A percentile compares a stretch with the other conserved stretches of the same genome.
Conservation (phyloP, 1,284 basidiomycete species). For the Sporisorium graminicola region DNA sequence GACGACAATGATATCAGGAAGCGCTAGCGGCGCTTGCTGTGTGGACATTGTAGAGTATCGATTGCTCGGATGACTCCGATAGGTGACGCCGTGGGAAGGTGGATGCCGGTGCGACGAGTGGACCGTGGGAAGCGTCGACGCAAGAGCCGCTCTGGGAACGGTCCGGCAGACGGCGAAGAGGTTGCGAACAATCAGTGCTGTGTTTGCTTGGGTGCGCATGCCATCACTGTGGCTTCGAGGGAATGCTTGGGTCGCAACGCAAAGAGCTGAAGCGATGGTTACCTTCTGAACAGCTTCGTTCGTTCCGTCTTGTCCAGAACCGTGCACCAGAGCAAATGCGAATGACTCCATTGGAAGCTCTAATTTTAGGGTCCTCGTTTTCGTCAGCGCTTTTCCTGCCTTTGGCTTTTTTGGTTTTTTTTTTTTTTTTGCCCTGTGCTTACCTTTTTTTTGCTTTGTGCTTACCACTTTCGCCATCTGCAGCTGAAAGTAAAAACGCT, state of each 20-base stretch:
- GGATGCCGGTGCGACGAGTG: neutral
- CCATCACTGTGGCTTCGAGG: conserved; percentile 14
- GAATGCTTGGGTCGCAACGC: neutral
- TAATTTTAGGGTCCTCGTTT: neutral
- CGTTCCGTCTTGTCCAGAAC: no score
- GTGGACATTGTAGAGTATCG: conserved; percentile 18
- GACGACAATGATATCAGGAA: conserved; percentile 63
- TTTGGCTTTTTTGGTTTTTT: neutral
- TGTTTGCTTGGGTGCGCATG: conserved; percentile 13
- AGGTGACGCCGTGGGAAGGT: neutral
- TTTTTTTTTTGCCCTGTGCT: neutral
- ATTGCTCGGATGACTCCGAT: neutral
- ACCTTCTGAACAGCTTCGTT: neutral
- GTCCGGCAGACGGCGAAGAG: conserved; percentile 6
- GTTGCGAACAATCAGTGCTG: neutral
- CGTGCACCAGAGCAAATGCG: neutral
- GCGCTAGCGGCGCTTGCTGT: conserved; percentile 15
- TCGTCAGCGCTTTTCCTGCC: neutral
- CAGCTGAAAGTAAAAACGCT: no score
- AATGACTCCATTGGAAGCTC: neutral
- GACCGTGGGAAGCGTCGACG: neutral
- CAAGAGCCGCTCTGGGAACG: conserved; percentile 9
- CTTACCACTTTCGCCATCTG: neutral
- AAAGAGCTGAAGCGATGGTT: neutral
- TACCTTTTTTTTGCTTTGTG: neutral